phyloP scores from a whole-genome alignment of 345 rosid genomes.

The Excoecaria cochinchinensis region DNA sequence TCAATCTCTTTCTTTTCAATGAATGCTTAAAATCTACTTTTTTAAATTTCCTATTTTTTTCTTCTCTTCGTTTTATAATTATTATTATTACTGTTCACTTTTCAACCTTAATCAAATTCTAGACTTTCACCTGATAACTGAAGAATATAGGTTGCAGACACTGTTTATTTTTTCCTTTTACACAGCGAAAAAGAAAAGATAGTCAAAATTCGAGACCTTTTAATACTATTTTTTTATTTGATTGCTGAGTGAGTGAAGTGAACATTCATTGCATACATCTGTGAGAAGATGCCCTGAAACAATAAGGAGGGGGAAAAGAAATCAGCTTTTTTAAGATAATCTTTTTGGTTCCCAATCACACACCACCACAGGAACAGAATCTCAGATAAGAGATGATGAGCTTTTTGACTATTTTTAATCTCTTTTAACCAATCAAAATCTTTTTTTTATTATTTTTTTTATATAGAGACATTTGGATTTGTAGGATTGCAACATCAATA shows the following conservation, averaged over 20 bases:
- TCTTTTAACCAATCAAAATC: slow-evolving; percentile 28
- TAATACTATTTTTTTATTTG: slow-evolving; percentile 6
- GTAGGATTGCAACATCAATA: slow-evolving; percentile 12
- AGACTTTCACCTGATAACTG: background rate
- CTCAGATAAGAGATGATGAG: slow-evolving; percentile 52
- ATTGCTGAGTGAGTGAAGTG: slow-evolving; percentile 27
- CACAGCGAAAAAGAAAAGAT: too few species aligned
- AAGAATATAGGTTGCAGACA: slow-evolving; percentile 20
- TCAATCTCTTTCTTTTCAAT: slow-evolving; percentile 29
- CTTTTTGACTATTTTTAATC: slow-evolving; percentile 34
- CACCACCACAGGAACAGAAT: slow-evolving; percentile 63
- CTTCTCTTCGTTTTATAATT: slow-evolving; percentile 1
- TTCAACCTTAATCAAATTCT: slow-evolving; percentile 16
- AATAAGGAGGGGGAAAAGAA: slow-evolving; percentile 20
- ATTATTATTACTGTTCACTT: background rate
- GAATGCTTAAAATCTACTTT: slow-evolving; percentile 10
- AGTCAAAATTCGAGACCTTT: too few species aligned
- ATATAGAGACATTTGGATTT: too few species aligned
- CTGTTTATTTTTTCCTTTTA: slow-evolving; percentile 28
- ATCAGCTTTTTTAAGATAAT: slow-evolving; percentile 45
- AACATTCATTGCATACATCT: slow-evolving; percentile 28
- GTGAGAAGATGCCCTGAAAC: slow-evolving; percentile 49
- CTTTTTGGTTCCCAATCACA: slow-evolving; percentile 55
- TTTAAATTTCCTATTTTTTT: background rate
- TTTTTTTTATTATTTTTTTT: background rate